Conservation (phyloP, 2,329 filamentous ascomycete species). For the Chaetothyriales sp. region DNA sequence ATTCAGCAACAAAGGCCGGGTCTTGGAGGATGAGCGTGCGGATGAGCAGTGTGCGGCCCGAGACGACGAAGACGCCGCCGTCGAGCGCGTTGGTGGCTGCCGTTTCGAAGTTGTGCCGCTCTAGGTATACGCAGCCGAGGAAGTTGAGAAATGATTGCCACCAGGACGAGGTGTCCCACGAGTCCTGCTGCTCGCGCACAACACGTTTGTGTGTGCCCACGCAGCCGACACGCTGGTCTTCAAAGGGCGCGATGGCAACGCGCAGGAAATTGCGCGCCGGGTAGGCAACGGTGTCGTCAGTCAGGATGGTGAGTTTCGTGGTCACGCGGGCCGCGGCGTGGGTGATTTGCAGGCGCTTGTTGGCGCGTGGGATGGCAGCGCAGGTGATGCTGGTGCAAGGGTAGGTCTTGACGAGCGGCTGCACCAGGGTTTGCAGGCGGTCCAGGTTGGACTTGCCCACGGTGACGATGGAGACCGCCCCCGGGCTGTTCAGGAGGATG, state of each 20-base stretch:
- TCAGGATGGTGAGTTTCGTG: slow-evolving; percentile 33
- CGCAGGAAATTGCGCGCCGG: slow-evolving; percentile 27
- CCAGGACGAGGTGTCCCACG: slow-evolving; percentile 7
- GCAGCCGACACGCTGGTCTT: slow-evolving; percentile 36
- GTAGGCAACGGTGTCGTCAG: slow-evolving; percentile 45
- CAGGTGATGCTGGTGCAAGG: slow-evolving; percentile 19
- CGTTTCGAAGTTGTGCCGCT: slow-evolving; percentile 50
- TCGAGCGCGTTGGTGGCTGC: slow-evolving; percentile 43
- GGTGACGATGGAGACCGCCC: slow-evolving; percentile 33
- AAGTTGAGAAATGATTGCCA: slow-evolving; percentile 35
- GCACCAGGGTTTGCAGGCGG: slow-evolving; percentile 4
- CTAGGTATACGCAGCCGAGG: slow-evolving; percentile 45
- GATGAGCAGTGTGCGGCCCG: slow-evolving; percentile 41
- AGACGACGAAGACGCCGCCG: slow-evolving; percentile 46
- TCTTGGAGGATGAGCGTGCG: slow-evolving; percentile 38
- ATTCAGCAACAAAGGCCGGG: slow-evolving; percentile 31
- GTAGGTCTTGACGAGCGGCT: not conserved
- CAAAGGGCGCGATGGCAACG: slow-evolving; percentile 31
- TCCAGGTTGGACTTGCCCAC: slow-evolving; percentile 23
- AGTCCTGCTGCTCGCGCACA: slow-evolving; percentile 28
- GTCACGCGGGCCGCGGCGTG: slow-evolving; percentile 26
- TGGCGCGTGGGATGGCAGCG: slow-evolving; percentile 23
- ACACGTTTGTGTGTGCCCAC: slow-evolving; percentile 43
- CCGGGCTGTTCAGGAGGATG: slow-evolving; percentile 28
- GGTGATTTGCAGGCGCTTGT: slow-evolving; percentile 39